Evolutionary conservation across 805 yeast species (phyloP), one percentile per base, ranked within the genome.

Genomic region (Kuraishia capsulata): DNA sequence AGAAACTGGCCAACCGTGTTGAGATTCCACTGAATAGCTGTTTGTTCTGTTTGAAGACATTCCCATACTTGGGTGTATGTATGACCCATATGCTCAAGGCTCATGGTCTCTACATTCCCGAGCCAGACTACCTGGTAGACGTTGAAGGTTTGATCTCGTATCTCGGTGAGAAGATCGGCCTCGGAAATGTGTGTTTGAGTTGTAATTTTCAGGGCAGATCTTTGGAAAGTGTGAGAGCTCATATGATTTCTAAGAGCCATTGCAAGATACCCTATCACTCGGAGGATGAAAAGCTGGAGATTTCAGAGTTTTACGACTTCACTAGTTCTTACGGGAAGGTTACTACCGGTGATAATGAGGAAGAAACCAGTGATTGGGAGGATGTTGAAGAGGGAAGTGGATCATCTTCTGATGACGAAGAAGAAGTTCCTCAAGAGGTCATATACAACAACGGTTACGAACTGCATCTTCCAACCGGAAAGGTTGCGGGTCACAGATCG

Each of bases 81-180:
- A 50, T 82, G 23, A 68, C 66, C 21, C 96, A 92, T 57, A 82
- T 92, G 95, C 78, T 74, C 51, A 69, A 68, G 42, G 64, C 58
- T 28, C 96, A 84, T 57, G 97, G 97, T 2, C 67, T 92, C 32
- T 92, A 81, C 44, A 71, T 92, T 5, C 98, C 98, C 1, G 97
- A 92, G 56, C 64, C 69, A 43, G 69, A 74, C 13, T 88, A 75
- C 50, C 65, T 92, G 35, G 64, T 60, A 0, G 86, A 89, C 54
- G 62, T 74, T 36, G 69, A 64, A 30, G 97, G 97, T 0, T 65
- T 92, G 30, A 57, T 92, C n/a, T 56, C 62, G 2, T 85, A 84
- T 52, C 59, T 92, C 42, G 85, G 83, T 32, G 92, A 87, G 46
- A 80, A 82, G 49, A 76, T 90, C 39, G 83, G 89, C 8, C 69